Evolutionary conservation across 352 stramenopile genomes (phyloP).

Genomic region (Pythium insidiosum): DNA sequence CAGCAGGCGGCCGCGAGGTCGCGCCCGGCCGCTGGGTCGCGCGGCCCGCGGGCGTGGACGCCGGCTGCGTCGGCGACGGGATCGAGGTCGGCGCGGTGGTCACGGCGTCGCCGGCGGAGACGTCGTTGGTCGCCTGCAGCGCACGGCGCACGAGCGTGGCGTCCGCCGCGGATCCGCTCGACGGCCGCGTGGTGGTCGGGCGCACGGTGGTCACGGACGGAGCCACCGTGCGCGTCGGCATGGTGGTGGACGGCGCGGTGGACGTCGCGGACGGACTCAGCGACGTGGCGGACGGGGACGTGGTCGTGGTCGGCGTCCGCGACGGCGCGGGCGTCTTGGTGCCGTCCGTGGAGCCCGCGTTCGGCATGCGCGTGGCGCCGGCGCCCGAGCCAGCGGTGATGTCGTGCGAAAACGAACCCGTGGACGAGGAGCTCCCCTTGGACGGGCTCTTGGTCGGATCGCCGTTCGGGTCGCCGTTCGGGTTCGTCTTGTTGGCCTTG

Average conservation of each 20-base stretch:
- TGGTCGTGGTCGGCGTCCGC: background rate
- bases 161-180: conserved; percentile 4
- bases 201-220: conserved; percentile 2
- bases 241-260: conserved; percentile 2
- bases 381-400: background rate
- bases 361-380: background rate
- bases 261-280: background rate
- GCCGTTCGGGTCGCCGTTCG: background rate
- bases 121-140: conserved; percentile 5
- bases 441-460: background rate
- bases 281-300: background rate
- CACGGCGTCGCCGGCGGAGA: background rate
- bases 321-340: conserved; percentile 1
- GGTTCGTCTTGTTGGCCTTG: background rate
- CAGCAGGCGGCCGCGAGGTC: conserved; percentile 5
- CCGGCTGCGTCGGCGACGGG: background rate
- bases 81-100: conserved; percentile 6
- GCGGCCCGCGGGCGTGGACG: conserved; percentile 3
- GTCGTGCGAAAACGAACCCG: background rate
- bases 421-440: background rate
- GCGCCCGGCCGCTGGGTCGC: conserved; percentile 18
- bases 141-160: background rate
- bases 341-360: background rate
- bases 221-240: no score
- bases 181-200: conserved; percentile 1